A percentile compares a stretch with the other conserved stretches of the same genome.
phyloP scores from a whole-genome alignment of 2,329 filamentous ascomycete genomes.

The Pezizomycotina sp. region DNA sequence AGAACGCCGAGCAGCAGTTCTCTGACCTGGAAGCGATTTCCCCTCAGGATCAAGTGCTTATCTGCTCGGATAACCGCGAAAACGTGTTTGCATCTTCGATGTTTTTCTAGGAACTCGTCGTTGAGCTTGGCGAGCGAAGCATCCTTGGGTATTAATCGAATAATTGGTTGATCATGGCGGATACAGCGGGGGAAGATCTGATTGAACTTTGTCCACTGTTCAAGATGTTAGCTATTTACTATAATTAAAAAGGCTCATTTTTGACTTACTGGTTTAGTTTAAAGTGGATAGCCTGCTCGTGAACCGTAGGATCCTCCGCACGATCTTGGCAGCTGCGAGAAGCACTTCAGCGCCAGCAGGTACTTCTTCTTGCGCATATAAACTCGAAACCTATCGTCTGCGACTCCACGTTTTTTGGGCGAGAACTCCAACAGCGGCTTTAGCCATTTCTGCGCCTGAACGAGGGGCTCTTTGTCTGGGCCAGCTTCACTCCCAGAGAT shows the following conservation, averaged over 20 bases:
- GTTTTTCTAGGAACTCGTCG: conserved; percentile 28
- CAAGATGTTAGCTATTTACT: conserved; percentile 6
- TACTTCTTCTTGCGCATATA: conserved; percentile 65
- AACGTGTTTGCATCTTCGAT: conserved; percentile 10
- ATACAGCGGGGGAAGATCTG: conserved; percentile 10
- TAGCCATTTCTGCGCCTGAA: conserved; percentile 76
- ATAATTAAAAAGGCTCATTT: conserved; percentile 10
- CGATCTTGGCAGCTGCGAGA: conserved; percentile 57
- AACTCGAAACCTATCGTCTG: conserved; percentile 78
- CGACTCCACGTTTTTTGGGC: conserved; percentile 62
- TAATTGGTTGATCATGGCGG: conserved; percentile 32
- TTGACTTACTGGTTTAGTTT: conserved; percentile 28
- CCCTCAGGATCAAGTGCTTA: conserved; percentile 41
- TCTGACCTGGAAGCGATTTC: conserved; percentile 41
- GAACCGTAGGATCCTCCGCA: conserved; percentile 54
- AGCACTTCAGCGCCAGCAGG: conserved; percentile 68
- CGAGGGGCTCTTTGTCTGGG: conserved; percentile 66
- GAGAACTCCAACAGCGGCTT: conserved; percentile 65
- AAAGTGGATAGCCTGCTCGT: conserved; percentile 58
- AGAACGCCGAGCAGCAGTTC: conserved; percentile 46
- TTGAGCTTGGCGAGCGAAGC: conserved; percentile 48
- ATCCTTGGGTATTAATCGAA: conserved; percentile 48
- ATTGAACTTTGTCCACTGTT: conserved; percentile 24
- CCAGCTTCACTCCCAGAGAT: conserved; percentile 70
- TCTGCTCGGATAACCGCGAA: conserved; percentile 44